These are phyloP conservation scores for Salvia rosmarinus DNA, from an alignment of 257 asterid species.

Conservation along the genomic window DNA sequence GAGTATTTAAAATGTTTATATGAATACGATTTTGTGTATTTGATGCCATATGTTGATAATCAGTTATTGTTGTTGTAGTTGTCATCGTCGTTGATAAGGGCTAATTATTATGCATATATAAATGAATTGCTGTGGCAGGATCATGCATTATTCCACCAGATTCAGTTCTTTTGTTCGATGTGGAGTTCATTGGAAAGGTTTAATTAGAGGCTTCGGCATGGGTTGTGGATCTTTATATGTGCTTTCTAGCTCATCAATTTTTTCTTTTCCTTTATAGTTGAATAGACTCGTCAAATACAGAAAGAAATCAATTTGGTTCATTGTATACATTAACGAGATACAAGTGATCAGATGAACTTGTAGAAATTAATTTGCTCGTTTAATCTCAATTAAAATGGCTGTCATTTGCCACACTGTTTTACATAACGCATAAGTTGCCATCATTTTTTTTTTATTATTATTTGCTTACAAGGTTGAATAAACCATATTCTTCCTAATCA, in stretches of 20 bases:
- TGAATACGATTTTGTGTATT: too few relatives aligned
- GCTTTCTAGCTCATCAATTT: not conserved
- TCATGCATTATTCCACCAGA: conserved; percentile 87
- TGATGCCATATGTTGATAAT: too few relatives aligned
- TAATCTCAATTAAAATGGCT: not conserved
- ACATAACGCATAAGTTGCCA: too few relatives aligned
- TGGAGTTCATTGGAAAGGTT: conserved; percentile 85
- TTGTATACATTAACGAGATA: not conserved
- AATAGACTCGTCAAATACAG: conserved; percentile 1
- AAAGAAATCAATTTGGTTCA: not conserved
- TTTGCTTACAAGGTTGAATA: too few relatives aligned
- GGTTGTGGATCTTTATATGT: not conserved
- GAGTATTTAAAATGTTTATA: too few relatives aligned
- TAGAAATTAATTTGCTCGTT: not conserved
- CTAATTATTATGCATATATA: too few relatives aligned
- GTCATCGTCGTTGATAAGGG: too few relatives aligned
- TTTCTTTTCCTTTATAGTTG: too few relatives aligned
- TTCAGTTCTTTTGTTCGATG: conserved; percentile 81
- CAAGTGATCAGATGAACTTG: not conserved
- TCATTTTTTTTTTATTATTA: too few relatives aligned
- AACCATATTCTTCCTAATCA: too few relatives aligned
- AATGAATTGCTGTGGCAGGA: conserved; percentile 44
- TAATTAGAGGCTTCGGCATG: conserved; percentile 17
- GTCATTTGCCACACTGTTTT: too few relatives aligned
- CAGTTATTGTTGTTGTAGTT: too few relatives aligned